phyloP scores from a whole-genome alignment of 139 green algal genomes.

The Eudorina sp. region DNA sequence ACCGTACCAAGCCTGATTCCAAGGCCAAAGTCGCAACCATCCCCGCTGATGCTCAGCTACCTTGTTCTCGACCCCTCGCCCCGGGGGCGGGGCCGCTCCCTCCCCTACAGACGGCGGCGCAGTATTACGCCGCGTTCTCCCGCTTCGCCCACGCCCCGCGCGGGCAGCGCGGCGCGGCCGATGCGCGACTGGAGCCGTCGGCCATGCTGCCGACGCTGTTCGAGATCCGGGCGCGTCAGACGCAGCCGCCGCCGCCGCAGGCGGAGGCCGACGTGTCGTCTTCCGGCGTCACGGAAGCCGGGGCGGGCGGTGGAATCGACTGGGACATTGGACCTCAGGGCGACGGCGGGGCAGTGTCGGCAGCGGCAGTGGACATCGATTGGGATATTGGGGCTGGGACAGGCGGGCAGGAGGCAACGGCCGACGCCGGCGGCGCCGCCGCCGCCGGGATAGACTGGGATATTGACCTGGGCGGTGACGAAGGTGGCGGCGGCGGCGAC shows the following conservation, averaged over 20 bases:
- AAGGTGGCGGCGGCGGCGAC: constrained; percentile 52
- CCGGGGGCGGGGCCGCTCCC: too few species aligned
- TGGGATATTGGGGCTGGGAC: constrained; percentile 59
- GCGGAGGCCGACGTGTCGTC: not conserved
- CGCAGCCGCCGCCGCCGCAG: not conserved
- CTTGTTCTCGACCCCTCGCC: too few species aligned
- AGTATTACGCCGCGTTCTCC: constrained; percentile 37
- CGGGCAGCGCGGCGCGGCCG: not conserved
- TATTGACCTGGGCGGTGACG: too few species aligned
- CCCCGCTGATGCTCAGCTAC: too few species aligned
- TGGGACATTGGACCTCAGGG: constrained; percentile 19
- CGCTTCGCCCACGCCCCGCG: constrained; percentile 36
- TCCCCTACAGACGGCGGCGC: not conserved
- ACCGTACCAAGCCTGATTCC: too few species aligned
- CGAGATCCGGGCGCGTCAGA: constrained; percentile 47
- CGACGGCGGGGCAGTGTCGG: not conserved
- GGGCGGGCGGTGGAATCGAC: constrained; percentile 13
- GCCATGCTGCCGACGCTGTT: constrained; percentile 16
- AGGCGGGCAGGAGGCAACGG: not conserved
- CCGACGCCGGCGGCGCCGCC: constrained; percentile 31
- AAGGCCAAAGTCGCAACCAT: too few species aligned
- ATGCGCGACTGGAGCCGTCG: not conserved
- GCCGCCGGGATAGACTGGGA: constrained; percentile 73
- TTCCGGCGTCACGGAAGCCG: not conserved
- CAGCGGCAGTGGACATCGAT: constrained; percentile 49